Evolutionary conservation across 2,329 filamentous ascomycete genomes (phyloP), one percentile per base, ranked within the genome.

Genomic region (Penicillium oxalicum): DNA sequence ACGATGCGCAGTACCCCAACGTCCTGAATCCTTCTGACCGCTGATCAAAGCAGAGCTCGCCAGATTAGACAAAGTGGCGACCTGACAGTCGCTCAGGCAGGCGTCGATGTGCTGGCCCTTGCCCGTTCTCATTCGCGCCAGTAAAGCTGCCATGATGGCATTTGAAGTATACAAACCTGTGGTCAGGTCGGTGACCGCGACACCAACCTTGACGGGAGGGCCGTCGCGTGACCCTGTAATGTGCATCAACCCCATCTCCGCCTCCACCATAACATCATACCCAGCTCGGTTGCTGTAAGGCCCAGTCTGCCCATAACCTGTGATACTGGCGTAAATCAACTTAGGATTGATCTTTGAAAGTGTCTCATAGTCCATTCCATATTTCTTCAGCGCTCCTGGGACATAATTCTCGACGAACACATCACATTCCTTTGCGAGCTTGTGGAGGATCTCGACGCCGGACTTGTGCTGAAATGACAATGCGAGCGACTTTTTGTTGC

Each of bases 231-330:
- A 80, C 29, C 93, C 93, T 0, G 93, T 98, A 60, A 98, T 97
- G 71, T 98, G 93, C 93, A 98, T 98, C 48, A 98, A 74, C 0
- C 93, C 93, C 72, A 98, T 91, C 67, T 97, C 93, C 51, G 93
- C 93, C 74, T 98, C 93, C 9, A 98, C 91, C 91, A 98, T 98
- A 58, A 98, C 93, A 70, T 98, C 93, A 76, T 98, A 98, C 4
- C 93, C 93, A 3, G 93, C 90, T 11, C 93, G 80, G 55, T 83
- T 81, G 5, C 85, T 82, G 69, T 95, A 95, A 0, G 93, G 93
- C 0, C 93, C 93, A 1, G 88, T 95, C 67, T 98, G 93, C 2
- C 93, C 93, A 64, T 97, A 98, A 1, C 93, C 93, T 0, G 93
- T 98, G 60, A 98, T 95, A 58, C 89, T 95, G 11, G 91, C 90